Conservation (phyloP, 768 basidiomycete species). For the Fistulinella prunicolor region DNA sequence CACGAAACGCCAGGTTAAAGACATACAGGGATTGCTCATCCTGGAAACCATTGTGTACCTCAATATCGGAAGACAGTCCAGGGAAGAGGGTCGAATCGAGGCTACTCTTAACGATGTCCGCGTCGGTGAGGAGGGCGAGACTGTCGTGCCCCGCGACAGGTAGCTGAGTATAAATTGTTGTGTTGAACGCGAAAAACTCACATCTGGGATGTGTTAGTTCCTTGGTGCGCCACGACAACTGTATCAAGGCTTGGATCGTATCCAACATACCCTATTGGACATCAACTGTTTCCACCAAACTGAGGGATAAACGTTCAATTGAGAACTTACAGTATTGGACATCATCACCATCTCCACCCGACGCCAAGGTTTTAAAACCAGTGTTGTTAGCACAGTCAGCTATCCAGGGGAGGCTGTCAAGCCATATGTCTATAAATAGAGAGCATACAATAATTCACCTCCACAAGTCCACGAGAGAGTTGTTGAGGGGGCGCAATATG, state of each 20-base stretch:
- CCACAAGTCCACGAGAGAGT: not conserved
- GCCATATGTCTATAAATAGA: no score
- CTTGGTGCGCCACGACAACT: conserved; percentile 39
- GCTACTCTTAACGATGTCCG: conserved; percentile 31
- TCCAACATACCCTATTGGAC: conserved; percentile 48
- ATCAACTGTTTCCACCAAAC: no score
- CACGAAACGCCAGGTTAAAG: not conserved
- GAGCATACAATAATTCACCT: no score
- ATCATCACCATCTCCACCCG: conserved; percentile 43
- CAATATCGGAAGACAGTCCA: conserved; percentile 39
- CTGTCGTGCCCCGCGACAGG: conserved; percentile 21
- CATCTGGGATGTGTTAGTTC: conserved; percentile 31
- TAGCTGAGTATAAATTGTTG: not conserved
- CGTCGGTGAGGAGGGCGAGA: conserved; percentile 40
- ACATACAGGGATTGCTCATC: conserved; percentile 41
- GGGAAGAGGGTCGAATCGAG: conserved; percentile 49
- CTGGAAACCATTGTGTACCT: conserved; percentile 48
- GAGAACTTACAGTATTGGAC: conserved; percentile 40
- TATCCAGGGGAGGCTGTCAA: conserved; percentile 7
- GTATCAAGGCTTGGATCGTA: conserved; percentile 39
- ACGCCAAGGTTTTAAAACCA: conserved; percentile 40
- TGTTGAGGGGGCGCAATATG: not conserved
- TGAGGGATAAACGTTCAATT: not conserved
- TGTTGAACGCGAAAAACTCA: conserved; percentile 7
- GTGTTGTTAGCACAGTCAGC: conserved; percentile 42